These are phyloP conservation scores for Naganishia cerealis DNA, from an alignment of 1,284 basidiomycete species.

Conservation along the genomic window DNA sequence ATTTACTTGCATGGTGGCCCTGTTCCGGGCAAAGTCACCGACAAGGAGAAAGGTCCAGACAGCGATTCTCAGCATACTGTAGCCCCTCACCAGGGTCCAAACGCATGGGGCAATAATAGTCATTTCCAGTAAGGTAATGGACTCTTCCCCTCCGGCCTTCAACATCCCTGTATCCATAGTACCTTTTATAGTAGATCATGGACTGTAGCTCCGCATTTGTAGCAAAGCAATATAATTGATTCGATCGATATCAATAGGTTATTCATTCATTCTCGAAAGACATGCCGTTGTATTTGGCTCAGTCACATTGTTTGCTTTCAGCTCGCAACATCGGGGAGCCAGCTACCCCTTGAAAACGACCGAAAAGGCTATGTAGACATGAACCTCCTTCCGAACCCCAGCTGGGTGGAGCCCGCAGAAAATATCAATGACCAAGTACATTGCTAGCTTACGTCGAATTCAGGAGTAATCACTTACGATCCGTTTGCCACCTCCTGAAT, in stretches of 20 bases:
- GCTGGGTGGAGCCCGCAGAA: neutral
- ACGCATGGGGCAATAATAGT: slow-evolving; percentile 20
- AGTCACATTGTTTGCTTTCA: neutral
- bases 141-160: neutral
- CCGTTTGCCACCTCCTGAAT: slow-evolving; percentile 50
- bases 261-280: too few relatives aligned
- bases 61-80: slow-evolving; percentile 27
- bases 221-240: neutral
- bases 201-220: neutral
- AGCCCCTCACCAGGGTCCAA: slow-evolving; percentile 25
- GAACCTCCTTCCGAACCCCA: slow-evolving; percentile 28
- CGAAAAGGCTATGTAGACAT: slow-evolving; percentile 28
- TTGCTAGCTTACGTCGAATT: neutral
- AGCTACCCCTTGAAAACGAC: slow-evolving; percentile 10
- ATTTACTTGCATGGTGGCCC: slow-evolving; percentile 25
- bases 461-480: slow-evolving; percentile 33
- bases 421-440: neutral
- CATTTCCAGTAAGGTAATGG: slow-evolving; percentile 17
- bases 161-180: neutral
- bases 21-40: slow-evolving; percentile 26
- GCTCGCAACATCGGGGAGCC: neutral
- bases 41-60: slow-evolving; percentile 30
- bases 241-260: too few relatives aligned
- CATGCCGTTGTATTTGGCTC: too few relatives aligned
- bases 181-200: neutral